phyloP scores from a whole-genome alignment of 345 rosid species.

The Euclidium syriacum region DNA sequence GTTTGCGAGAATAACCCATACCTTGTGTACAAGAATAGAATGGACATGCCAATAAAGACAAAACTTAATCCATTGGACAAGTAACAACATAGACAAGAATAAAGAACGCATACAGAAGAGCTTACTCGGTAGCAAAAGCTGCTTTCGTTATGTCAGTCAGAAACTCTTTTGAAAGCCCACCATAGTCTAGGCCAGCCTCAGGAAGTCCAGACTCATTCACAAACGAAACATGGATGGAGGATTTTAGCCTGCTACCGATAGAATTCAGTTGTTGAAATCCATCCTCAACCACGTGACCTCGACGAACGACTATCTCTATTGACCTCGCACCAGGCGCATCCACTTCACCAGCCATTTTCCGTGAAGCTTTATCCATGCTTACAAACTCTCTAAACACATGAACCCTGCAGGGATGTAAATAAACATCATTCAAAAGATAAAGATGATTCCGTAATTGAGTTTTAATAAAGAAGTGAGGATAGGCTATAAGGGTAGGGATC shows the following conservation, averaged over 20 bases:
- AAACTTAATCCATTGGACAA: slow-evolving; percentile 10
- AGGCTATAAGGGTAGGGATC: neutral
- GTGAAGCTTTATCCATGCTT: slow-evolving; percentile 82
- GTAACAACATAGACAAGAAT: slow-evolving; percentile 4
- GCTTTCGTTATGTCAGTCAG: slow-evolving; percentile 91
- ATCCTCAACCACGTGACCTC: slow-evolving; percentile 92
- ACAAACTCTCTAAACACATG: slow-evolving; percentile 92
- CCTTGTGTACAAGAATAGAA: slow-evolving; percentile 37
- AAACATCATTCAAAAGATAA: slow-evolving; percentile 9
- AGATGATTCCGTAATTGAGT: neutral
- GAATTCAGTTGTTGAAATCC: slow-evolving; percentile 79
- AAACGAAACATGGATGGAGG: slow-evolving; percentile 91
- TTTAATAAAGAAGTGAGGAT: too few relatives aligned
- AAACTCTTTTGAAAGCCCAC: slow-evolving; percentile 96
- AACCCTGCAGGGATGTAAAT: slow-evolving; percentile 59
- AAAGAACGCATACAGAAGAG: slow-evolving; percentile 18
- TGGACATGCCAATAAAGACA: neutral
- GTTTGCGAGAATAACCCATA: slow-evolving; percentile 90
- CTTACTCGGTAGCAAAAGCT: slow-evolving; percentile 92
- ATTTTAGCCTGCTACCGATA: slow-evolving; percentile 81
- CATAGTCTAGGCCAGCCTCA: slow-evolving; percentile 98
- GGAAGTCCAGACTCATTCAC: slow-evolving; percentile 95
- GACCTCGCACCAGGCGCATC: slow-evolving; percentile 76
- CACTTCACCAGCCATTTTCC: slow-evolving; percentile 89
- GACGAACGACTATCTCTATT: slow-evolving; percentile 83